Percentiles rank a stretch among this genome's conserved stretches.
Conservation (phyloP, 2,329 filamentous ascomycete genomes). For the Phoma sp. region DNA sequence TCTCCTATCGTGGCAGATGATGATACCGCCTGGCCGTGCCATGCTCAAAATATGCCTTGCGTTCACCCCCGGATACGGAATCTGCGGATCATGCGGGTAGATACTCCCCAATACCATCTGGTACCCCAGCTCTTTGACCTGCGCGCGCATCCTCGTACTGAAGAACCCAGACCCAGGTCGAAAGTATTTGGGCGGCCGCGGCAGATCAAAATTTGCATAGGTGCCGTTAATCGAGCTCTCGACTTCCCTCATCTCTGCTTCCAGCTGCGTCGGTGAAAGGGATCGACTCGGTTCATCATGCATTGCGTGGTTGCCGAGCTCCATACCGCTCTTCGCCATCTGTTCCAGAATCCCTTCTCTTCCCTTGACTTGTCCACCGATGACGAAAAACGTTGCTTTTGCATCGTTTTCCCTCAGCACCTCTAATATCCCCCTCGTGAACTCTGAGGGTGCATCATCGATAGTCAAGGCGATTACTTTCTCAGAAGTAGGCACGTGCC, state of each 20-base stretch:
- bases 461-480: constrained; percentile 83
- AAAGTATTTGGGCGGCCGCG: constrained; percentile 70
- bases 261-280: constrained; percentile 65
- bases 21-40: constrained; percentile 75
- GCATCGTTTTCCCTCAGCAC: constrained; percentile 70
- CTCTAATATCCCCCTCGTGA: constrained; percentile 73
- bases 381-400: constrained; percentile 86
- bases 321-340: constrained; percentile 61
- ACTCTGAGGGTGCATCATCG: constrained; percentile 80
- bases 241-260: constrained; percentile 68
- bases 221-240: constrained; percentile 65
- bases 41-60: constrained; percentile 81
- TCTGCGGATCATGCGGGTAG: constrained; percentile 92
- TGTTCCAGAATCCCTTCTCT: constrained; percentile 57
- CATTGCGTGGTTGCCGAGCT: constrained; percentile 88
- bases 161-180: constrained; percentile 87
- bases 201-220: constrained; percentile 53
- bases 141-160: constrained; percentile 69
- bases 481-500: constrained; percentile 64
- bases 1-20: constrained; percentile 85
- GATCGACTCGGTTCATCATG: constrained; percentile 76
- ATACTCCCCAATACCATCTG: constrained; percentile 80
- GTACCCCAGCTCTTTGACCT: constrained; percentile 69
- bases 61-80: constrained; percentile 72
- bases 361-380: constrained; percentile 74